A percentile compares a stretch with the other conserved stretches of the same genome.
Conservation (phyloP, 108 stramenopile genomes). For the Skeletonema menzelii region DNA sequence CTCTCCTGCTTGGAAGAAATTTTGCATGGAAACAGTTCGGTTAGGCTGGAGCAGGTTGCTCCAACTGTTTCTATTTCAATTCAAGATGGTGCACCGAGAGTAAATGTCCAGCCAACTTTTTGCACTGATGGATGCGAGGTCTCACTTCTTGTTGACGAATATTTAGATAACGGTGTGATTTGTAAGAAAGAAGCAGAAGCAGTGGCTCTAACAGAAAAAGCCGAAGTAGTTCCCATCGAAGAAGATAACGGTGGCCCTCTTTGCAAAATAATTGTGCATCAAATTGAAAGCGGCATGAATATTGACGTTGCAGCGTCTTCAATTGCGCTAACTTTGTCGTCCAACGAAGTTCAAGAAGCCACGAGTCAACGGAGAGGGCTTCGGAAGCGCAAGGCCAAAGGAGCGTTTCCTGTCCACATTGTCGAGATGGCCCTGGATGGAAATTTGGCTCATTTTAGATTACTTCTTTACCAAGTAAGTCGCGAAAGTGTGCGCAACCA, state of each 20-base stretch:
- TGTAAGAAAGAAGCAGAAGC: not conserved
- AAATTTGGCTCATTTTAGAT: slow-evolving; percentile 43
- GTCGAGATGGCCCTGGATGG: slow-evolving; percentile 30
- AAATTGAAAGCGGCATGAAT: slow-evolving; percentile 29
- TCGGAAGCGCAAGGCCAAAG: slow-evolving; percentile 19
- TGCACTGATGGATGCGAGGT: slow-evolving; percentile 3
- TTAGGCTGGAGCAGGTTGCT: not conserved
- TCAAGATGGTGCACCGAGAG: not conserved
- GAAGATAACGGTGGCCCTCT: slow-evolving; percentile 5
- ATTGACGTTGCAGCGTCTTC: slow-evolving; percentile 38
- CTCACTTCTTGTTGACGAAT: slow-evolving; percentile 1
- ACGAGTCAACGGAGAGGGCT: slow-evolving; percentile 26
- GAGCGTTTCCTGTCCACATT: slow-evolving; percentile 15
- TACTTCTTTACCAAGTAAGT: slow-evolving; percentile 33
- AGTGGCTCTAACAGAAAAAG: not conserved
- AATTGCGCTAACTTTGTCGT: slow-evolving; percentile 13
- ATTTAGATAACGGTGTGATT: not conserved
- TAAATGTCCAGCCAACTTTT: not conserved
- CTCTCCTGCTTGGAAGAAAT: slow-evolving; percentile 22
- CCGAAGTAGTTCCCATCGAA: not conserved
- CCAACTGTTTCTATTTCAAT: slow-evolving; percentile 5
- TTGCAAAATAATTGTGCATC: slow-evolving; percentile 33
- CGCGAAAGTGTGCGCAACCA: slow-evolving; percentile 26
- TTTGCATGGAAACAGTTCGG: not conserved
- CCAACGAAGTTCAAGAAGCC: not conserved